Conservation (phyloP, 345 rosid genomes). For the Aquilaria malaccensis region DNA sequence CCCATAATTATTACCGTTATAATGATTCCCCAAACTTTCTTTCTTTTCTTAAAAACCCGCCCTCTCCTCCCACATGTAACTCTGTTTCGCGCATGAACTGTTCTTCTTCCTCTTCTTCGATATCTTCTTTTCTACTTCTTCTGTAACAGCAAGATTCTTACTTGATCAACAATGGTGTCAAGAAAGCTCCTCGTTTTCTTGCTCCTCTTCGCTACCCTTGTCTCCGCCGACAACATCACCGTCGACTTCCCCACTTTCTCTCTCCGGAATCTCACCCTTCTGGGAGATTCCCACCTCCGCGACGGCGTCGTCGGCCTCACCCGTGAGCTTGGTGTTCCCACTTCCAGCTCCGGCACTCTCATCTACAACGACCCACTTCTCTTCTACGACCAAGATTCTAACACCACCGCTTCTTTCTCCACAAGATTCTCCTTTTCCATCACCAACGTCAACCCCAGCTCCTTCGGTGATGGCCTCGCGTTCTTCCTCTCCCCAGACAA, state of each 20-base stretch:
- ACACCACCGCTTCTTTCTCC: slow-evolving; percentile 74
- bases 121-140: background rate
- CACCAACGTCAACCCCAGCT: slow-evolving; percentile 42
- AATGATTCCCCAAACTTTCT: background rate
- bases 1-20: slow-evolving; percentile 27
- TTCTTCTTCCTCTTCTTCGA: background rate
- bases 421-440: slow-evolving; percentile 75
- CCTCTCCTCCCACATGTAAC: slow-evolving; percentile 2
- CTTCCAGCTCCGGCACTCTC: slow-evolving; percentile 74
- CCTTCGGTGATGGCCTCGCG: slow-evolving; percentile 79
- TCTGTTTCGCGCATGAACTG: slow-evolving; percentile 13
- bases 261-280: slow-evolving; percentile 78
- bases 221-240: slow-evolving; percentile 23
- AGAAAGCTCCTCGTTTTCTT: slow-evolving; percentile 41
- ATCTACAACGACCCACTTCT: slow-evolving; percentile 64
- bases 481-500: slow-evolving; percentile 80
- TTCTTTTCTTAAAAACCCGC: background rate
- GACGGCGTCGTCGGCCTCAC: slow-evolving; percentile 84
- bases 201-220: slow-evolving; percentile 22
- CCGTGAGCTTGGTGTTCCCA: slow-evolving; percentile 68
- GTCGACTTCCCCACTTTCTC: slow-evolving; percentile 55
- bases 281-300: slow-evolving; percentile 82
- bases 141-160: background rate
- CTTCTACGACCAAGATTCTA: slow-evolving; percentile 64
- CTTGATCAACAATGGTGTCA: slow-evolving; percentile 24